Evolutionary conservation across 257 asterid genomes (phyloP), one percentile per base, ranked within the genome.

Genomic region (Orobanche coerulescens): DNA sequence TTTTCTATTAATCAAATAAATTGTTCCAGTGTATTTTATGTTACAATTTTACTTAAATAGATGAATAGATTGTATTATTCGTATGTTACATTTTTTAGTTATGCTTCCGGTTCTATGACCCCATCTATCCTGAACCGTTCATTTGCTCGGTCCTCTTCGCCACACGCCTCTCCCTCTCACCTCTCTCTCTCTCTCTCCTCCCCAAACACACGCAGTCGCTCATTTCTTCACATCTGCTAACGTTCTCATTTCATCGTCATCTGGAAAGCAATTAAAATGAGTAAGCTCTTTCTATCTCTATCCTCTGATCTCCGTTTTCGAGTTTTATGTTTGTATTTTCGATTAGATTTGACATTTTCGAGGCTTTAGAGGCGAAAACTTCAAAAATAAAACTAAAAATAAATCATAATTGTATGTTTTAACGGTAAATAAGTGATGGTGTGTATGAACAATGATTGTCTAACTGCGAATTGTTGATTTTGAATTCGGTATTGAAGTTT

Each of bases 51-150:
- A n/a, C n/a, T n/a, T n/a, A n/a, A n/a, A n/a, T n/a, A n/a, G n/a
- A n/a, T n/a, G n/a, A n/a, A n/a, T n/a, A n/a, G n/a, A n/a, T n/a
- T n/a, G n/a, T n/a, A n/a, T n/a, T n/a, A n/a, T n/a, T n/a, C n/a
- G n/a, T n/a, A n/a, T n/a, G n/a, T n/a, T n/a, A n/a, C n/a, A n/a
- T n/a, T n/a, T n/a, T n/a, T n/a, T n/a, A n/a, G n/a, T n/a, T n/a
- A n/a, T n/a, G n/a, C n/a, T n/a, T n/a, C n/a, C n/a, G n/a, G n/a
- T n/a, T n/a, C n/a, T n/a, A n/a, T n/a, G n/a, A n/a, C n/a, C n/a
- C n/a, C n/a, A n/a, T n/a, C n/a, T n/a, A n/a, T n/a, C 25, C 40
- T 53, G 79, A 62, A 64, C 75, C 73, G 72, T 24, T 53, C 46
- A 69, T 69, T 65, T 47, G 66, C 37, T 51, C 71, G 78, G 72